These are phyloP conservation scores for Yarrowia yakushimensis DNA, from an alignment of 805 yeast species.

Conservation along the genomic window DNA sequence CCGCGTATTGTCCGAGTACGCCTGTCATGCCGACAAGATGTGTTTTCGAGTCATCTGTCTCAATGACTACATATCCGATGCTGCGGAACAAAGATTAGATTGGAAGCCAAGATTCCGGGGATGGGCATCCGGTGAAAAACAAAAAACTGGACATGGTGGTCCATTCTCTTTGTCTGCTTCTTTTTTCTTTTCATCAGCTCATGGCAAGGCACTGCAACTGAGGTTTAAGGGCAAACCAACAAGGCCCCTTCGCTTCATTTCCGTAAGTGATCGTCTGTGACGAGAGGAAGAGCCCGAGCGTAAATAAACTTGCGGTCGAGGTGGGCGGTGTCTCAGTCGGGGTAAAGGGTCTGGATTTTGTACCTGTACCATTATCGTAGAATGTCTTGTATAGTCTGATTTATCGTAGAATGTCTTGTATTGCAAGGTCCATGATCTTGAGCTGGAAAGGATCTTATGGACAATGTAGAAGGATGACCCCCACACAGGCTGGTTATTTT, in stretches of 20 bases:
- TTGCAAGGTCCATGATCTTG: no score
- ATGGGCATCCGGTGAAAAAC: background rate
- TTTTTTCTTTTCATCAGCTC: background rate
- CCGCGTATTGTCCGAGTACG: no score
- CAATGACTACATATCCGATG: background rate
- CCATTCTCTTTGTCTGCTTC: background rate
- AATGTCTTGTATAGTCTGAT: background rate
- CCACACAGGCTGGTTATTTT: no score
- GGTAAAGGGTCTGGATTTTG: background rate
- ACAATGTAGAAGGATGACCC: no score
- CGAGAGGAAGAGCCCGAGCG: background rate
- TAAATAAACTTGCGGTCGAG: background rate
- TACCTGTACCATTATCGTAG: no score
- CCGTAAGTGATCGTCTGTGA: background rate
- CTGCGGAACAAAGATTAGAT: background rate
- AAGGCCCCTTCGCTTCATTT: background rate
- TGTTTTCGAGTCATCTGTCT: background rate
- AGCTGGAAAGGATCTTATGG: no score
- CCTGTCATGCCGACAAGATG: background rate
- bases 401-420: background rate
- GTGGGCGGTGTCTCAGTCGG: slow-evolving; percentile 3
- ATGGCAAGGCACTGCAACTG: background rate
- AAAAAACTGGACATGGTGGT: background rate
- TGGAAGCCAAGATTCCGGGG: slow-evolving; percentile 2
- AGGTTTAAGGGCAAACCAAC: no score